A percentile compares a stretch with the other conserved stretches of the same genome.
These are phyloP conservation scores for Mollisiaceae sp. DNA, from an alignment of 2,329 filamentous ascomycete genomes.

Conservation along the genomic window DNA sequence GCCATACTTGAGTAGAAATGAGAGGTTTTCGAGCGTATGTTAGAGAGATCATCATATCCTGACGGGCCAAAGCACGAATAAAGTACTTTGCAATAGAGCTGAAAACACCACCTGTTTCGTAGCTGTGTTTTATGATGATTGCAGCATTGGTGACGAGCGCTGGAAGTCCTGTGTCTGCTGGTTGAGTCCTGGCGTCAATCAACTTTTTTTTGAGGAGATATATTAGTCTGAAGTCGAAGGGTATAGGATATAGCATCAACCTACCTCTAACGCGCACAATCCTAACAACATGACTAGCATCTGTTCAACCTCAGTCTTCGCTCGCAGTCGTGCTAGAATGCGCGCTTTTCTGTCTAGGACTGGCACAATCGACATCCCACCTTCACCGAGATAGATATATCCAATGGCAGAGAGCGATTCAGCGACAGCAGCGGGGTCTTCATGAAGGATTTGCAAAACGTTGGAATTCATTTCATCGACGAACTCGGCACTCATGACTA, in stretches of 20 bases:
- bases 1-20: slow-evolving; percentile 39
- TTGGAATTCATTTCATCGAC: slow-evolving; percentile 43
- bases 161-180: slow-evolving; percentile 35
- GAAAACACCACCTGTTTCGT: slow-evolving; percentile 33
- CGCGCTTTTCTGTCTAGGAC: slow-evolving; percentile 40
- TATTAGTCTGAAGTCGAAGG: not conserved
- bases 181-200: slow-evolving; percentile 19
- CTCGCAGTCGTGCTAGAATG: slow-evolving; percentile 39
- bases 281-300: slow-evolving; percentile 40
- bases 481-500: slow-evolving; percentile 42
- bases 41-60: slow-evolving; percentile 43
- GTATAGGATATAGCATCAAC: slow-evolving; percentile 5
- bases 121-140: slow-evolving; percentile 38
- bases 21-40: slow-evolving; percentile 33
- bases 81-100: slow-evolving; percentile 42
- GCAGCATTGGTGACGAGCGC: slow-evolving; percentile 35
- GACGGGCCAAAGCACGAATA: slow-evolving; percentile 41
- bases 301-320: slow-evolving; percentile 38
- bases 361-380: slow-evolving; percentile 28
- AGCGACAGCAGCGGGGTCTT: slow-evolving; percentile 38
- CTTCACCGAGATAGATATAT: slow-evolving; percentile 37
- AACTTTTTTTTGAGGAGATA: slow-evolving; percentile 11
- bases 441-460: slow-evolving; percentile 40
- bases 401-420: slow-evolving; percentile 43
- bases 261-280: slow-evolving; percentile 42